phyloP scores from a whole-genome alignment of 106 monocot genomes.

The Iris macrosiphon region DNA sequence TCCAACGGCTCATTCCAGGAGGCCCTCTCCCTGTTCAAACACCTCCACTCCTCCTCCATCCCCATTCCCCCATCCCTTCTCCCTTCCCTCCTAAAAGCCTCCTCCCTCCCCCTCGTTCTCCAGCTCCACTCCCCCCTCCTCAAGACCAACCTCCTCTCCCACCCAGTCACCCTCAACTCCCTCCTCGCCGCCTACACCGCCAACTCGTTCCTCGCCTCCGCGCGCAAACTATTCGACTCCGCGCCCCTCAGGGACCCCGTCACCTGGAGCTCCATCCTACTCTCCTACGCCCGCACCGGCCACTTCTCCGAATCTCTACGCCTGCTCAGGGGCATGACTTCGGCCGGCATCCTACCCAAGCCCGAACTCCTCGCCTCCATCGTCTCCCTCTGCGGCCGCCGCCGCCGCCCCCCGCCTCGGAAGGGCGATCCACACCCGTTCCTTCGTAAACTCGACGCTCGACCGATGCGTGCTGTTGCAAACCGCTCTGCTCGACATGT shows the following conservation, averaged over 20 bases:
- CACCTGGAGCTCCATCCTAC: constrained; percentile 18
- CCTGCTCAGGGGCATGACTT: constrained; percentile 10
- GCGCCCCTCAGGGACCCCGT: constrained; percentile 12
- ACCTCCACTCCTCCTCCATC: constrained; percentile 7
- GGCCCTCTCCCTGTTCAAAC: constrained; percentile 17
- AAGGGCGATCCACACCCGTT: constrained; percentile 17
- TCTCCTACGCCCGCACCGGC: constrained; percentile 2
- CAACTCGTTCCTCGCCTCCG: constrained; percentile 2
- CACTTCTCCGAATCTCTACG: constrained; percentile 4
- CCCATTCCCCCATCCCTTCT: constrained; percentile 6
- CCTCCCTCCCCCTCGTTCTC: constrained; percentile 13
- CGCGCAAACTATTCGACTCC: constrained; percentile 18
- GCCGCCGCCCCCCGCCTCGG: neutral
- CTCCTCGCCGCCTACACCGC: constrained; percentile 26
- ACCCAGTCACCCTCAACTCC: constrained; percentile 21
- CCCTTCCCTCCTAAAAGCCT: constrained; percentile 29
- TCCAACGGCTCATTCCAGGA: constrained; percentile 8
- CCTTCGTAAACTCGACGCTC: neutral
- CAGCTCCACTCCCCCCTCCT: constrained; percentile 30
- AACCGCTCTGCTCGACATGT: constrained; percentile 28
- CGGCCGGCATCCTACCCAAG: neutral
- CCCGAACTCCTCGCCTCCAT: constrained; percentile 26
- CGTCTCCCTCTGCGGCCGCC: constrained; percentile 13
- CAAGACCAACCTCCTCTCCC: constrained; percentile 18
- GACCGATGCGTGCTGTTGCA: constrained; percentile 4